Percentiles rank a stretch among this genome's conserved stretches.
Evolutionary conservation across 2,329 filamentous ascomycete species (phyloP).

Genomic region (Colletotrichum sp.): DNA sequence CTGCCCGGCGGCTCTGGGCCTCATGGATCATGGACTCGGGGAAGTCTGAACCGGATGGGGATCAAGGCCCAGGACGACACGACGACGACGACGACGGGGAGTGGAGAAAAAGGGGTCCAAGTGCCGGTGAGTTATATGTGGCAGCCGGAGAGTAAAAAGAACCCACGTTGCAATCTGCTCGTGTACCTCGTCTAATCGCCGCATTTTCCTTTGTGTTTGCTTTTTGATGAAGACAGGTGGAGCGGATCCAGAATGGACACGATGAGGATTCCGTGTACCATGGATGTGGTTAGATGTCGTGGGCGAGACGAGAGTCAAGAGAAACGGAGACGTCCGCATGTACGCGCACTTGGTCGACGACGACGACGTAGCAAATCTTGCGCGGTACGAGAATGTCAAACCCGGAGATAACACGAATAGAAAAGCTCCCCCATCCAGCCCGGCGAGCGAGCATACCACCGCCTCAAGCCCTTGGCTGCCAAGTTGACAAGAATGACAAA

Average conservation of each 20-base stretch:
- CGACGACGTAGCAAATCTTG: neutral
- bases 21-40: conserved; percentile 5
- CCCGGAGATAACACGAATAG: neutral
- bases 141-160: neutral
- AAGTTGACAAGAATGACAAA: neutral
- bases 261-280: neutral
- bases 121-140: conserved; percentile 7
- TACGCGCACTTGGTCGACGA: neutral
- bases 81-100: neutral
- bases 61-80: neutral
- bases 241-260: neutral
- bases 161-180: conserved; percentile 1
- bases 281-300: neutral
- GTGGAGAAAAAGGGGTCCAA: conserved; percentile 9
- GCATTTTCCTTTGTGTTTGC: neutral
- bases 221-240: conserved; percentile 10
- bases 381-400: neutral
- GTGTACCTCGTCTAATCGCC: neutral
- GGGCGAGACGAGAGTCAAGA: neutral
- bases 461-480: neutral
- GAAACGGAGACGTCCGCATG: neutral
- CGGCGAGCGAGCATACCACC: neutral
- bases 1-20: neutral
- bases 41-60: conserved; percentile 1
- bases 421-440: neutral